Evolutionary conservation across 139 green algal species (phyloP).

Genomic region (Closterium sp.): DNA sequence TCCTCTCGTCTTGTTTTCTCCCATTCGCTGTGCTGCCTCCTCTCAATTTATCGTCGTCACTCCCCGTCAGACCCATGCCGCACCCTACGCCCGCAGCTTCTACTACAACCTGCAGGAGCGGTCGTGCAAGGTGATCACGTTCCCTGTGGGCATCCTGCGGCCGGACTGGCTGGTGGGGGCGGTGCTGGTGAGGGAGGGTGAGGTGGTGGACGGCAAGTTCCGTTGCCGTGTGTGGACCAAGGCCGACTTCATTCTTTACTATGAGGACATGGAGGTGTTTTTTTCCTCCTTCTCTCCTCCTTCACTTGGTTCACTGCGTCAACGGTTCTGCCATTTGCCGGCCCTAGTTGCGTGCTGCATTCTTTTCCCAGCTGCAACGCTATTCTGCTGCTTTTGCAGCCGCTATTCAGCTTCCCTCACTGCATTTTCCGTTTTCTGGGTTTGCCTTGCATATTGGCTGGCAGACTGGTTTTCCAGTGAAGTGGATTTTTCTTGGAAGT

Average conservation of each 20-base stretch:
- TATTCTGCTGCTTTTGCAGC: no score
- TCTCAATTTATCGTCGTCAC: not conserved
- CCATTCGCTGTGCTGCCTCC: no score
- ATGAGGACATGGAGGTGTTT: constrained; percentile 33
- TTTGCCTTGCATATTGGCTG: no score
- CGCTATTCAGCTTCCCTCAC: not conserved
- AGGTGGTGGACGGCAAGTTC: constrained; percentile 26
- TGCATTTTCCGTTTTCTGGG: not conserved
- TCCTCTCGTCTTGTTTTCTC: no score
- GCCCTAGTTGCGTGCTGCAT: no score
- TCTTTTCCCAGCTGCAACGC: no score
- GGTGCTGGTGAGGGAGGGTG: constrained; percentile 14
- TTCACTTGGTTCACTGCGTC: no score
- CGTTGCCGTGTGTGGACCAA: constrained; percentile 43
- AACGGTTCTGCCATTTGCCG: no score
- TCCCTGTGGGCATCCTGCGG: constrained; percentile 34
- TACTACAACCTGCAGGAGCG: constrained; percentile 30
- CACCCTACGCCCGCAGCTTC: constrained; percentile 13
- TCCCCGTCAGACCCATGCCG: not conserved
- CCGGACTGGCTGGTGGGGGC: constrained; percentile 33
- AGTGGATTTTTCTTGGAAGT: no score
- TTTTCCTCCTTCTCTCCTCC: no score
- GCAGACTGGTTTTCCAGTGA: no score
- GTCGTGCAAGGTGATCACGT: not conserved
- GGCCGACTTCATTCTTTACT: constrained; percentile 44